Conservation (phyloP, 2,329 filamentous ascomycete species). For the Dryadomyces quercus-mongolicae region DNA sequence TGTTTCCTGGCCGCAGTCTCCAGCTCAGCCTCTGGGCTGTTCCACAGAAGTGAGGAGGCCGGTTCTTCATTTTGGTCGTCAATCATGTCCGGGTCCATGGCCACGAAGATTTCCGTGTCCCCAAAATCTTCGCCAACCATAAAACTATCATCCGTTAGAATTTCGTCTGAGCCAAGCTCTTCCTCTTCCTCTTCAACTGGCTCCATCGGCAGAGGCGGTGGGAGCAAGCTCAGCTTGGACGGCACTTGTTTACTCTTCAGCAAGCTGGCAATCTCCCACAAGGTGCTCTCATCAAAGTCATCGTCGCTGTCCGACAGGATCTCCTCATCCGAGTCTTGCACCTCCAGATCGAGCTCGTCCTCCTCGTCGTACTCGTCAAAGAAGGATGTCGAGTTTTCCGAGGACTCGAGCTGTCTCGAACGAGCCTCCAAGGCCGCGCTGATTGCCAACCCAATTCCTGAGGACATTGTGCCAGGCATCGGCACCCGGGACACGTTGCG, state of each 20-base stretch:
- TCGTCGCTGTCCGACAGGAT: slow-evolving; percentile 29
- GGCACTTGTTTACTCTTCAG: slow-evolving; percentile 39
- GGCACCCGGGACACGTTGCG: slow-evolving; percentile 26
- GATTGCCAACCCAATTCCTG: slow-evolving; percentile 23
- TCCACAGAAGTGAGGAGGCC: slow-evolving; percentile 3
- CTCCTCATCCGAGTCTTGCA: slow-evolving; percentile 19
- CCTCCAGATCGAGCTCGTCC: slow-evolving; percentile 26
- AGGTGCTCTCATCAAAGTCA: slow-evolving; percentile 47
- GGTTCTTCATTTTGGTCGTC: not conserved
- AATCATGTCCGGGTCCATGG: not conserved
- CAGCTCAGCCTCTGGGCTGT: not conserved
- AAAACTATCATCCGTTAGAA: not conserved
- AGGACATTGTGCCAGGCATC: slow-evolving; percentile 40
- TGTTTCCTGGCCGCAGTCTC: slow-evolving; percentile 4
- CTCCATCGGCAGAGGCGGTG: slow-evolving; percentile 14
- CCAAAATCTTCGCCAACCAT: slow-evolving; percentile 11
- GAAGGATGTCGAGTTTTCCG: slow-evolving; percentile 38
- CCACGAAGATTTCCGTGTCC: slow-evolving; percentile 6
- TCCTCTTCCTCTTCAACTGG: slow-evolving; percentile 19
- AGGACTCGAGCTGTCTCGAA: slow-evolving; percentile 22
- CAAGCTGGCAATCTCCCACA: slow-evolving; percentile 53
- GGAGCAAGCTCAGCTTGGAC: slow-evolving; percentile 38
- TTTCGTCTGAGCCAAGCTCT: slow-evolving; percentile 7
- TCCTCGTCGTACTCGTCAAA: slow-evolving; percentile 50
- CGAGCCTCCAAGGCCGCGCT: slow-evolving; percentile 20